Conservation (phyloP, 2,329 filamentous ascomycete species). For the Elsinoe arachidis region DNA sequence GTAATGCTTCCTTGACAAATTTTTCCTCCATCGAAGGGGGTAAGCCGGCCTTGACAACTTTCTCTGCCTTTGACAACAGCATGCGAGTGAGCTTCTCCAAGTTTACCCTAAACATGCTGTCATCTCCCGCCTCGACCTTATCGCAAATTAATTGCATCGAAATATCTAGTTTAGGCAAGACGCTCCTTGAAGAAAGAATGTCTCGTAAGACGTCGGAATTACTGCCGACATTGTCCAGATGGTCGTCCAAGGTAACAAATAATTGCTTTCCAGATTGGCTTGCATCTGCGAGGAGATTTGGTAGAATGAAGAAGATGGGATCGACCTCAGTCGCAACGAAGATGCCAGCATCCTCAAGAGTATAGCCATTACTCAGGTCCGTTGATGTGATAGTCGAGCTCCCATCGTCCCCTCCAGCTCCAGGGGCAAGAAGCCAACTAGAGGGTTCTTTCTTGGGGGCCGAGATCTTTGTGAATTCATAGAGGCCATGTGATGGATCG, state of each 20-base stretch:
- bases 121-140: slow-evolving; percentile 70
- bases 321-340: slow-evolving; percentile 79
- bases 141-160: slow-evolving; percentile 69
- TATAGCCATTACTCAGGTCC: slow-evolving; percentile 35
- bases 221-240: slow-evolving; percentile 55
- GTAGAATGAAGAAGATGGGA: slow-evolving; percentile 72
- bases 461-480: slow-evolving; percentile 52
- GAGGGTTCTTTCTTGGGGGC: slow-evolving; percentile 42
- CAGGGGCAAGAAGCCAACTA: slow-evolving; percentile 47
- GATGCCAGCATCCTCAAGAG: slow-evolving; percentile 63
- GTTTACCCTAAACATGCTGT: slow-evolving; percentile 75
- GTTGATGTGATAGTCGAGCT: slow-evolving; percentile 12
- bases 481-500: slow-evolving; percentile 50
- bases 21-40: slow-evolving; percentile 77
- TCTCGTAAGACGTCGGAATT: slow-evolving; percentile 50
- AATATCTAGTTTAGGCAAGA: slow-evolving; percentile 37
- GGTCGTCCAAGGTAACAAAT: slow-evolving; percentile 63
- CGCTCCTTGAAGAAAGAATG: slow-evolving; percentile 38
- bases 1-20: slow-evolving; percentile 67
- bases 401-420: slow-evolving; percentile 6
- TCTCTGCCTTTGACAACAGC: slow-evolving; percentile 62
- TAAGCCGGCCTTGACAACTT: slow-evolving; percentile 56
- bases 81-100: slow-evolving; percentile 59
- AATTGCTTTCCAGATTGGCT: slow-evolving; percentile 48
- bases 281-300: slow-evolving; percentile 48